Evolutionary conservation across 108 stramenopile genomes (phyloP), one percentile per base, ranked within the genome.

Genomic region (Cyclostephanos tholiformis): DNA sequence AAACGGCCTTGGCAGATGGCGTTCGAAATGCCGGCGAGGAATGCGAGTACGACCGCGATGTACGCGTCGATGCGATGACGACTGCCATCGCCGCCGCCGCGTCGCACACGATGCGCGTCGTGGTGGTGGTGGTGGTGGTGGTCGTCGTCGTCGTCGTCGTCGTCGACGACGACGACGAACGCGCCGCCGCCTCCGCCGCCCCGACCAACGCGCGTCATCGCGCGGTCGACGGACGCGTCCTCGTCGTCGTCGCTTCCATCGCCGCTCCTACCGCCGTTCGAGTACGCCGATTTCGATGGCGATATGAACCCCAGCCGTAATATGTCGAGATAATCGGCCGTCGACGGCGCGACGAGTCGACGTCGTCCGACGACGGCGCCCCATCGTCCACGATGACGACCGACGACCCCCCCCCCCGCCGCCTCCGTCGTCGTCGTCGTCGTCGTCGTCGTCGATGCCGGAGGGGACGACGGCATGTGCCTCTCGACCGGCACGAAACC

Each of bases 21-120:
- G 22, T 78, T 41, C 48, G 77, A 78, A 26, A 49, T 61, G 9
- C 77, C 70, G 12, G 77, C 70, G n/a, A 78, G 39, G 46, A 66
- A 66, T 4, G 77, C 63, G 55, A 78, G 65, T 0, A 53, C 4
- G 70, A 67, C 19, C 65, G 38, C 48, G 66, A 65, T 20, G 57
- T 25, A 0, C 71, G 56, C 22, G 63, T 32, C 46, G 58, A 30
- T 39, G 53, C 16, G 52, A 39, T 2, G 35, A 17, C 16, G 29
- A 11, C 48, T 25, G 27, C 25, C 0, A 14, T 29, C 26, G 19
- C 48, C 17, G 59, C 26, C 29, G 17, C 5, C 20, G 22, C 17
- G 59, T 14, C 29, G 17, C 5, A 9, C 11, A 19, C 25, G 39
- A 26, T 29, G 52, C n/a, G n/a, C n/a, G n/a, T n/a, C n/a, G n/a